Base-by-base conservation (phyloP, 169 alveolate genomes). In the Eimeria zaria region DNA sequence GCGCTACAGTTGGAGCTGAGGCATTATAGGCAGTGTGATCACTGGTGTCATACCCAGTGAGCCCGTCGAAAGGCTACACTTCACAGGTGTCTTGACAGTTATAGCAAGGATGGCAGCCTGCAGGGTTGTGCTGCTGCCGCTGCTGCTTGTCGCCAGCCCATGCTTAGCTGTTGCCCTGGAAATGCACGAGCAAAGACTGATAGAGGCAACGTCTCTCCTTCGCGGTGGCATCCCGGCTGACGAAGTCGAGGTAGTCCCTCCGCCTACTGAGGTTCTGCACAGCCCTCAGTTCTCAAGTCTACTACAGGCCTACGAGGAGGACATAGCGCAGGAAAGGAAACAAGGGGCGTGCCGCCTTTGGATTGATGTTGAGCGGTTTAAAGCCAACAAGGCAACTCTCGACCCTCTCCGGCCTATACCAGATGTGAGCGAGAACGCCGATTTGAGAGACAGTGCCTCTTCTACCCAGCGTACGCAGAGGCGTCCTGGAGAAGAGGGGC, bases 211-310 rank as follows among this genome's bases (percentile, higher is more conserved):
- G 24, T 12, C 67, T 7, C 73, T 55, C 51, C 71, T 81, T 30
- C 51, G 73, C 4, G 90, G 90, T 48, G 90, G 90, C 53, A 30
- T 14, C 36, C 4, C 90, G 55, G 53, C 53, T 7, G 73, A 39
- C 14, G 48, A 8, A 51, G 71, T 51, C 22, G n/a, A 81, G 74
- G 4, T 81, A n/a, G 16, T 24, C 71, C 90, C 90, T 5, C 39
- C 39, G 36, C 92, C 92, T 27, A 4, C 62, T 7, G 78, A 85
- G 9, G n/a, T 85, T 30, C 58, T 85, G 78, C 64, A n/a, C 53
- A 85, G 81, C 92, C 53, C 92, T 39, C 80, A 85, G 22, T 85
- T 85, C 80, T 30, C 92, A 7, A 58, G 80, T 60, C 27, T 85
- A 24, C 92, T 85, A 27, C 16, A 51, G 7, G 62, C 80, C 27